phyloP scores from a whole-genome alignment of 768 basidiomycete species.

The Amyloporia xantha region DNA sequence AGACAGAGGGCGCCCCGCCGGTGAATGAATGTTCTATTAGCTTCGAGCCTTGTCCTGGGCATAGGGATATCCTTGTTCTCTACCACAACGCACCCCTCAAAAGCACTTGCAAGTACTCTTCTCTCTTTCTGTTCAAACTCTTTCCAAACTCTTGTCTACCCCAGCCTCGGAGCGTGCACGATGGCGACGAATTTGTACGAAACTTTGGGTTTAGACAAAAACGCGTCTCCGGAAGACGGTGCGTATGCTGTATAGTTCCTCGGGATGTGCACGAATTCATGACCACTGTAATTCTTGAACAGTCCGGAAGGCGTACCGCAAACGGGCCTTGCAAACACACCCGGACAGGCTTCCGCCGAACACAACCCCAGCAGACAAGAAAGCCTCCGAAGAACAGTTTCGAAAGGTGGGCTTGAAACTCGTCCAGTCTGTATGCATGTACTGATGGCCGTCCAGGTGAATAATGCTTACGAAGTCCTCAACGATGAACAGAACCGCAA shows the following conservation, averaged over 20 bases:
- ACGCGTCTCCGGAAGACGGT: conserved; percentile 63
- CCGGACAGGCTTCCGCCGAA: conserved; percentile 62
- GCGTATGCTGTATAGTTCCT: too few species aligned
- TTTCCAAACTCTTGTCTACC: neutral
- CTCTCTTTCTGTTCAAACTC: neutral
- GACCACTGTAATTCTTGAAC: neutral
- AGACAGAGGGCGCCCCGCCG: too few species aligned
- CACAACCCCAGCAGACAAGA: conserved; percentile 52
- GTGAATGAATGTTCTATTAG: too few species aligned
- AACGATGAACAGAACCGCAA: conserved; percentile 53
- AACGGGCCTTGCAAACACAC: conserved; percentile 64
- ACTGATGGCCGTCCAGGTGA: conserved; percentile 38
- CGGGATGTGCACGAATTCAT: neutral
- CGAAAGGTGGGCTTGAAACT: conserved; percentile 35
- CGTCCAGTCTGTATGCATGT: neutral
- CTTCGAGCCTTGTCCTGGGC: neutral
- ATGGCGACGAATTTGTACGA: conserved; percentile 45
- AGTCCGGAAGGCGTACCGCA: conserved; percentile 80
- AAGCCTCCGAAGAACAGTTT: conserved; percentile 52
- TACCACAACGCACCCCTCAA: too few species aligned
- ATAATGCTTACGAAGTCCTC: conserved; percentile 74
- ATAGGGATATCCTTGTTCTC: too few species aligned
- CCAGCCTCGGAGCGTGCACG: neutral
- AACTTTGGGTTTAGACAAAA: conserved; percentile 42
- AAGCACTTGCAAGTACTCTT: too few species aligned